phyloP scores from a whole-genome alignment of 1,284 basidiomycete genomes.

The Anthracocystis panici-leucophaei region DNA sequence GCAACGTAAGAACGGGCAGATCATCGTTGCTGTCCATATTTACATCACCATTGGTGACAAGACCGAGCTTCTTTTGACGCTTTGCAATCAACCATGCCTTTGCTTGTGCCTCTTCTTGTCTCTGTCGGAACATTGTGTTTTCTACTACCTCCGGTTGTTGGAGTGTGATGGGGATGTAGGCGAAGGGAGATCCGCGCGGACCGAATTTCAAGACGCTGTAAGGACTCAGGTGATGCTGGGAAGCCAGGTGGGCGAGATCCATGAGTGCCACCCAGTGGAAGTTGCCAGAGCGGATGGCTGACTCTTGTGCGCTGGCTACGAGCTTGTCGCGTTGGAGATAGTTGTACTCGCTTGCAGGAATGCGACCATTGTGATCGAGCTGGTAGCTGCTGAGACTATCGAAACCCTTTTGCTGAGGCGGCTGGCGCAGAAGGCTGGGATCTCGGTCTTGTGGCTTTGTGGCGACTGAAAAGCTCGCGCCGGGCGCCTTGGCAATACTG shows the following conservation, averaged over 20 bases:
- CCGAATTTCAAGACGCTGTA: conserved; percentile 66
- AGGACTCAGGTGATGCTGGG: conserved; percentile 66
- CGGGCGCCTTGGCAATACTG: conserved; percentile 32
- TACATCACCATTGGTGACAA: not conserved
- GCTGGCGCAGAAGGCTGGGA: conserved; percentile 38
- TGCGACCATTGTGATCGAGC: conserved; percentile 50
- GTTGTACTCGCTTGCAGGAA: conserved; percentile 44
- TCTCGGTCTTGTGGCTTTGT: conserved; percentile 51
- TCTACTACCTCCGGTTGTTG: conserved; percentile 59
- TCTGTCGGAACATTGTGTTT: conserved; percentile 50
- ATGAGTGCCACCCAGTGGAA: conserved; percentile 62
- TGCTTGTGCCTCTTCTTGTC: conserved; percentile 45
- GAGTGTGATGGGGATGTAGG: conserved; percentile 64
- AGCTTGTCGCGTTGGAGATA: conserved; percentile 53
- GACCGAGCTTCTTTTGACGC: conserved; percentile 10
- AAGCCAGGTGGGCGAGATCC: conserved; percentile 60
- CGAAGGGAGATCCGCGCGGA: conserved; percentile 58
- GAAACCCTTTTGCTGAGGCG: conserved; percentile 26
- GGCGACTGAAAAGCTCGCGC: conserved; percentile 46
- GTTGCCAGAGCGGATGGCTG: conserved; percentile 45
- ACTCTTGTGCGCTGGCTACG: conserved; percentile 49
- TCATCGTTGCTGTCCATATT: conserved; percentile 28
- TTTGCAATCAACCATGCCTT: conserved; percentile 47
- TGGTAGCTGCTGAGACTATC: conserved; percentile 36
- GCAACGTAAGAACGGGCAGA: conserved; percentile 38